Evolutionary conservation across 2,329 filamentous ascomycete genomes (phyloP).

Genomic region (Magnaporthiopsis rhizophila): DNA sequence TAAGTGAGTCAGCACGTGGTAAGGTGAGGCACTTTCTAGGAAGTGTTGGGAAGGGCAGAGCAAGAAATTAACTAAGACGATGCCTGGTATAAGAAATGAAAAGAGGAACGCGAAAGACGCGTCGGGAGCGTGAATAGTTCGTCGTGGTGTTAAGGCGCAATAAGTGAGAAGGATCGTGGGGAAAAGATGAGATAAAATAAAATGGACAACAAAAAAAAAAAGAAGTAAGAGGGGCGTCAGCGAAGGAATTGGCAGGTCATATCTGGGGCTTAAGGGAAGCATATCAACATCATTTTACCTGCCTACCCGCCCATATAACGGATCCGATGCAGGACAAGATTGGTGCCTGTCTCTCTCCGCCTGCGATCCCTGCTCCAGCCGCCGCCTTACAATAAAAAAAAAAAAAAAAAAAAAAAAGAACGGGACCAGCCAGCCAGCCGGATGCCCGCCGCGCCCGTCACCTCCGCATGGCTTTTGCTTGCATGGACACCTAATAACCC

Average conservation of each 20-base stretch:
- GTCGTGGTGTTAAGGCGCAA: background rate
- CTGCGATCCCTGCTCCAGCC: background rate
- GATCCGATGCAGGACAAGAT: background rate
- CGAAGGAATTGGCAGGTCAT: background rate
- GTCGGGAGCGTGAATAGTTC: background rate
- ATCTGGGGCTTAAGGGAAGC: background rate
- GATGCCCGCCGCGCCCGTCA: too few relatives aligned
- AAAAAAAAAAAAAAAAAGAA: background rate
- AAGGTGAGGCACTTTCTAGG: background rate
- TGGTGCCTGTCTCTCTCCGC: background rate
- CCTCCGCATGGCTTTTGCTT: background rate
- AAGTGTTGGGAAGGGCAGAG: background rate
- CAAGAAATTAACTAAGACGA: too few relatives aligned
- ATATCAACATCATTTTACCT: conserved; percentile 3
- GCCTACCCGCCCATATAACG: background rate
- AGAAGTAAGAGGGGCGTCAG: background rate
- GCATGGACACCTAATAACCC: background rate
- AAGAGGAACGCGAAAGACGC: background rate
- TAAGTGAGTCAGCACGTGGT: background rate
- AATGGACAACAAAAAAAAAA: background rate
- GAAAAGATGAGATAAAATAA: background rate
- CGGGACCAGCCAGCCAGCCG: too few relatives aligned
- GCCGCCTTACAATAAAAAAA: background rate
- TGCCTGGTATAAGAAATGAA: background rate
- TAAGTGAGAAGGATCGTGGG: background rate